Percentiles rank a stretch among this genome's conserved stretches.
Evolutionary conservation across 306 rosid genomes (phyloP).

Genomic region (Quercus dentata): DNA sequence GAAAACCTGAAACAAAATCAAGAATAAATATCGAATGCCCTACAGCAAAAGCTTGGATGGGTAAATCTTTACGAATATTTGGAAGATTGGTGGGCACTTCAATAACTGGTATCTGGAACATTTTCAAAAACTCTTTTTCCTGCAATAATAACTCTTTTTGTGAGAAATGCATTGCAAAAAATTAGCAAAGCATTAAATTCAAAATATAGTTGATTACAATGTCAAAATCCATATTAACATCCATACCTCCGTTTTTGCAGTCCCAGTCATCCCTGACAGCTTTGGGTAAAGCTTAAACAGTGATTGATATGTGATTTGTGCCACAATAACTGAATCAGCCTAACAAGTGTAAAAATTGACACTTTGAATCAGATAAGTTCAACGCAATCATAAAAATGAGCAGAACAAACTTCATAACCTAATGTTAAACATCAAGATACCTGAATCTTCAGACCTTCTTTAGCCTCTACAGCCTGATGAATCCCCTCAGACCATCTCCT

Average conservation of each 20-base stretch:
- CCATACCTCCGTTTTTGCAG: slow-evolving; percentile 94
- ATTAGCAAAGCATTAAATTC: slow-evolving; percentile 8
- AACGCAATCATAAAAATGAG: slow-evolving; percentile 3
- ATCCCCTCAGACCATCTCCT: slow-evolving; percentile 99
- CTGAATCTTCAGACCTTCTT: slow-evolving; percentile 96
- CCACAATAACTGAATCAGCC: slow-evolving; percentile 98
- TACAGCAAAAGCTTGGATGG: slow-evolving; percentile 98
- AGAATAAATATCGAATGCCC: slow-evolving; percentile 21
- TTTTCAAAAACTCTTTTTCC: slow-evolving; percentile 97
- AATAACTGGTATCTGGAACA: slow-evolving; percentile 91
- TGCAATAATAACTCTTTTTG: slow-evolving; percentile 40
- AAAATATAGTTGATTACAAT: slow-evolving; percentile 18
- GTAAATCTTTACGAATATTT: slow-evolving; percentile 87
- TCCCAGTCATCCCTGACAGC: slow-evolving; percentile 98
- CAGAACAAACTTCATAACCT: slow-evolving; percentile 16
- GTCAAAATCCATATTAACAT: slow-evolving; percentile 20
- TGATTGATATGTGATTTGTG: slow-evolving; percentile 98
- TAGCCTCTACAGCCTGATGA: slow-evolving; percentile 99
- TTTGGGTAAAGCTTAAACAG: slow-evolving; percentile 95
- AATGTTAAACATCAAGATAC: slow-evolving; percentile 33
- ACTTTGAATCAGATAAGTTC: slow-evolving; percentile 24
- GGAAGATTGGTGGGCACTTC: slow-evolving; percentile 96
- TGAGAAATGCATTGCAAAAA: slow-evolving; percentile 15
- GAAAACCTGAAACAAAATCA: slow-evolving; percentile 2
- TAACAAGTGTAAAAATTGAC: slow-evolving; percentile 35